A percentile compares a stretch with the other conserved stretches of the same genome.
Conservation (phyloP, 768 basidiomycete genomes). For the Xerocomus potaroensis region DNA sequence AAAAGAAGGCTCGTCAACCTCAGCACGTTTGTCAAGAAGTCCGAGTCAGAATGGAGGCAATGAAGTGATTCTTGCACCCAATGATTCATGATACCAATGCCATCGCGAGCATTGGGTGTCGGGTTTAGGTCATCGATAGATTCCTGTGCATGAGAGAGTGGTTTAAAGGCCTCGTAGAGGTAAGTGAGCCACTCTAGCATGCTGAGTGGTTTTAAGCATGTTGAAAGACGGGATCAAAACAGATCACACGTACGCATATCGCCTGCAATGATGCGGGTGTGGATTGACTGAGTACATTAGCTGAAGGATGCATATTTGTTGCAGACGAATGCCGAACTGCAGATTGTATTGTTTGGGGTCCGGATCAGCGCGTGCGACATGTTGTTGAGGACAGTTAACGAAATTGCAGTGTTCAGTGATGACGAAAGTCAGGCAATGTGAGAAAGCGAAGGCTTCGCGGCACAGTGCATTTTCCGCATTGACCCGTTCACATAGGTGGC, state of each 20-base stretch:
- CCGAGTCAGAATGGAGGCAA: slow-evolving; percentile 14
- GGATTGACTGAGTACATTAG: slow-evolving; percentile 19
- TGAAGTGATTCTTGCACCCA: slow-evolving; percentile 49
- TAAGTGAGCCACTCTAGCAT: slow-evolving; percentile 33
- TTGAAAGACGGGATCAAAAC: background rate
- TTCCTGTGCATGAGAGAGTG: slow-evolving; percentile 44
- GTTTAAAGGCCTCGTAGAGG: slow-evolving; percentile 48
- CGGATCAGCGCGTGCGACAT: slow-evolving; percentile 26
- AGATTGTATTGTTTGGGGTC: slow-evolving; percentile 36
- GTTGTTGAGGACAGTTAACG: slow-evolving; percentile 34
- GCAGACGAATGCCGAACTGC: slow-evolving; percentile 42
- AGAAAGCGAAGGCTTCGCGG: slow-evolving; percentile 28
- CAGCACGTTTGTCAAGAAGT: slow-evolving; percentile 35
- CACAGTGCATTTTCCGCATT: slow-evolving; percentile 33
- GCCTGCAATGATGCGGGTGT: background rate
- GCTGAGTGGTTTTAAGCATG: background rate
- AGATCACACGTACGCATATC: slow-evolving; percentile 1
- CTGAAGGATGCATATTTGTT: slow-evolving; percentile 47
- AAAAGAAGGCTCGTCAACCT: slow-evolving; percentile 37
- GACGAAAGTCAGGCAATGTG: slow-evolving; percentile 37
- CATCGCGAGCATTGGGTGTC: slow-evolving; percentile 39
- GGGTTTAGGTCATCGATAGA: slow-evolving; percentile 34
- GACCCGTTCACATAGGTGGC: slow-evolving; percentile 28
- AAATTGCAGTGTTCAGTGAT: slow-evolving; percentile 32
- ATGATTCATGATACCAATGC: slow-evolving; percentile 35